These are phyloP conservation scores for Diplotaxis tenuifolia DNA, from an alignment of 345 rosid genomes.

Conservation along the genomic window DNA sequence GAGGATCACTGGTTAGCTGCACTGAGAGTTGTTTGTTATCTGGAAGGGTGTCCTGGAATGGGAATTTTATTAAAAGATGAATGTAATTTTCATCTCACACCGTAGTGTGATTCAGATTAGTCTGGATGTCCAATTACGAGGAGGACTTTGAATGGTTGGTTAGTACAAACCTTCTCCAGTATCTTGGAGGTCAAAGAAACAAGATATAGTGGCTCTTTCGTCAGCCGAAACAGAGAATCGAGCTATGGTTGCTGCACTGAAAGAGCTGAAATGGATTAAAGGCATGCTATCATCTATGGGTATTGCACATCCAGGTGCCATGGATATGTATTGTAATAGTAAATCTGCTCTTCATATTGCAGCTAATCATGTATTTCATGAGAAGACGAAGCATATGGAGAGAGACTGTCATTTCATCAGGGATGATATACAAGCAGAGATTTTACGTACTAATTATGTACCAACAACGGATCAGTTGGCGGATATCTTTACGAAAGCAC, in stretches of 20 bases:
- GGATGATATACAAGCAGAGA: background rate
- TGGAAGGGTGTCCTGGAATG: too few species aligned
- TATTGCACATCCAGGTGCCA: background rate
- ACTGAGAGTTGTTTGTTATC: too few species aligned
- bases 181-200: background rate
- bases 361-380: background rate
- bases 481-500: too few species aligned
- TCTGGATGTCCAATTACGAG: too few species aligned
- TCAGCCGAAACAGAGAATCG: background rate
- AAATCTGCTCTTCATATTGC: background rate
- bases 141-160: too few species aligned
- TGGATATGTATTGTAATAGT: background rate
- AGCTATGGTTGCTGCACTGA: background rate
- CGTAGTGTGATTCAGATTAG: too few species aligned
- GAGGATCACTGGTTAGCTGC: too few species aligned
- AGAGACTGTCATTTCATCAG: background rate
- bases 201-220: background rate
- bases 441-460: too few species aligned
- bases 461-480: too few species aligned
- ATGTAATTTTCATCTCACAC: too few species aligned
- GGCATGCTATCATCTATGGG: background rate
- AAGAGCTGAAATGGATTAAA: background rate
- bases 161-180: too few species aligned
- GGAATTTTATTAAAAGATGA: too few species aligned
- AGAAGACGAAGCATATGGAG: background rate